These are phyloP conservation scores for Protomyces arabidopsidicola DNA, from an alignment of 1,139 yeast species.

Conservation along the genomic window DNA sequence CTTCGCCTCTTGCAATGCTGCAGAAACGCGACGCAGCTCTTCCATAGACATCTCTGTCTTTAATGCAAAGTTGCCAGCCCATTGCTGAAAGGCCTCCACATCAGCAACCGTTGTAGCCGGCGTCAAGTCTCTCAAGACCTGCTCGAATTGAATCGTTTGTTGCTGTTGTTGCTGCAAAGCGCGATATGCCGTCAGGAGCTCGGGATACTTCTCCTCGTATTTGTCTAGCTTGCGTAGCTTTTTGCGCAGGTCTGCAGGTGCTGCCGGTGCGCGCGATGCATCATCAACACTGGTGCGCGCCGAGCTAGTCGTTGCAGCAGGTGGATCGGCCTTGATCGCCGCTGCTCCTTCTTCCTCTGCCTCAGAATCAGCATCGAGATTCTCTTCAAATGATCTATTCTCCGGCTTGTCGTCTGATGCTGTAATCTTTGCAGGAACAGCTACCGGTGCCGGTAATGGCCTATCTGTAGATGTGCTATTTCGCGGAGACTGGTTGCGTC, in stretches of 20 bases:
- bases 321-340: neutral
- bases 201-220: slow-evolving; percentile 85
- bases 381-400: neutral
- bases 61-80: slow-evolving; percentile 57
- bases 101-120: slow-evolving; percentile 75
- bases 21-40: slow-evolving; percentile 43
- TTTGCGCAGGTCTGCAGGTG: slow-evolving; percentile 54
- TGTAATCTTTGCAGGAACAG: neutral
- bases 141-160: slow-evolving; percentile 51
- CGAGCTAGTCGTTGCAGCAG: neutral
- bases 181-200: slow-evolving; percentile 35
- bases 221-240: slow-evolving; percentile 73
- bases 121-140: slow-evolving; percentile 67
- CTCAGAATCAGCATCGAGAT: neutral
- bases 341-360: neutral
- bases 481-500: slow-evolving; percentile 19
- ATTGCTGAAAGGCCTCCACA: slow-evolving; percentile 62
- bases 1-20: neutral
- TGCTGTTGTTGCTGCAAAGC: neutral
- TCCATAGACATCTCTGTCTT: slow-evolving; percentile 56
- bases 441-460: neutral
- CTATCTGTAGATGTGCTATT: slow-evolving; percentile 14
- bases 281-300: neutral
- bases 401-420: neutral
- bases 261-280: slow-evolving; percentile 33